phyloP scores from a whole-genome alignment of 257 asterid genomes.

The Ocimum tenuiflorum region DNA sequence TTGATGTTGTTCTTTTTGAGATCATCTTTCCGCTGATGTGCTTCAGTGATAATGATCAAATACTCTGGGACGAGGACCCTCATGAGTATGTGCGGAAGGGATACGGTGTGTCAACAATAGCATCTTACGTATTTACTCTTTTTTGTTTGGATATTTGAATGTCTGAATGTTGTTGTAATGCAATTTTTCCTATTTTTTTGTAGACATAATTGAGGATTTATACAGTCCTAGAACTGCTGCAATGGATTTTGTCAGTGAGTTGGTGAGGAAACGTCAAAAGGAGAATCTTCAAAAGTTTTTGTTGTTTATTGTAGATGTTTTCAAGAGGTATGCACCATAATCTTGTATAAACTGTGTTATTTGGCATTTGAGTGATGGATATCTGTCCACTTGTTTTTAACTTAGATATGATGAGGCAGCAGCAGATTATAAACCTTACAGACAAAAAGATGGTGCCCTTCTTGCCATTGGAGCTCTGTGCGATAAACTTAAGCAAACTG shows the following conservation, averaged over 20 bases:
- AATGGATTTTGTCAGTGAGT: conserved; percentile 97
- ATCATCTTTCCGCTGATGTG: conserved; percentile 96
- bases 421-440: conserved; percentile 59
- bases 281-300: conserved; percentile 92
- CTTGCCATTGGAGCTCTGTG: conserved; percentile 97
- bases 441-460: conserved; percentile 97
- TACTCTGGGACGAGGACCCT: conserved; percentile 97
- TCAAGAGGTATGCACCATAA: conserved; percentile 53
- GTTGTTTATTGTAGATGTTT: conserved; percentile 72
- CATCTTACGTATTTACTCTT: neutral
- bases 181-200: conserved; percentile 9
- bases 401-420: conserved; percentile 72
- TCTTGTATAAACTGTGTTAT: neutral
- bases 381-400: conserved; percentile 8
- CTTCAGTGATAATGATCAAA: conserved; percentile 88
- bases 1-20: conserved; percentile 81
- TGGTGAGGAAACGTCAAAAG: conserved; percentile 93
- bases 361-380: conserved; percentile 5
- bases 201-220: conserved; percentile 94
- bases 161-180: conserved; percentile 6
- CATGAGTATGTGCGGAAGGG: conserved; percentile 99
- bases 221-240: conserved; percentile 99
- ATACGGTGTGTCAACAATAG: conserved; percentile 53
- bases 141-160: neutral
- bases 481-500: conserved; percentile 86